These are phyloP conservation scores for Hypoxylon fragiforme DNA, from an alignment of 495 filamentous ascomycete genomes.

Conservation along the genomic window DNA sequence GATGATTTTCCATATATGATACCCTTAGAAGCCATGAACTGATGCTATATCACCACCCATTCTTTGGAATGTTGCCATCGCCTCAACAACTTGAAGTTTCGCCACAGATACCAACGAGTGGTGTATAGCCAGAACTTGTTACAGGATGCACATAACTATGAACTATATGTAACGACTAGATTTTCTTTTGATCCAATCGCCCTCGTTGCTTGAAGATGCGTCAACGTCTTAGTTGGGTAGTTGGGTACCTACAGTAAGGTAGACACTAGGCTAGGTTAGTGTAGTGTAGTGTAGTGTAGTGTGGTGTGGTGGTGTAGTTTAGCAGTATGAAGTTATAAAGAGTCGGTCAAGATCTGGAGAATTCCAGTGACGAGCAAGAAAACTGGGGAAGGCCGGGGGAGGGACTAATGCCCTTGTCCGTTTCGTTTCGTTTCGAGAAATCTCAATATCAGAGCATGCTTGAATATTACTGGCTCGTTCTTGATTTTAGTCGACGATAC, in stretches of 20 bases:
- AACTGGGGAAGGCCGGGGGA: constrained; percentile 30
- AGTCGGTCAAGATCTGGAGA: constrained; percentile 29
- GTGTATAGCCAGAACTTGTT: constrained; percentile 1
- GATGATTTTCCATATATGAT: too few species aligned
- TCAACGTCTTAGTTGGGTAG: constrained; percentile 26
- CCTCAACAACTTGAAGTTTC: constrained; percentile 12
- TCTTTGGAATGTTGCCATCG: constrained; percentile 18
- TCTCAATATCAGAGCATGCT: neutral
- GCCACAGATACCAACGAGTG: constrained; percentile 10
- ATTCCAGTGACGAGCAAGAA: constrained; percentile 19
- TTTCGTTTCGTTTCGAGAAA: constrained; percentile 31
- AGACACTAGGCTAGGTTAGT: constrained; percentile 1
- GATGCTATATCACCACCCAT: constrained; percentile 5
- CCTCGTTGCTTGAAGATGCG: constrained; percentile 25
- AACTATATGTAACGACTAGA: neutral
- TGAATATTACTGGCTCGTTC: constrained; percentile 10
- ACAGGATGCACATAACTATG: neutral
- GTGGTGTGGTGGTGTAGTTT: too few species aligned
- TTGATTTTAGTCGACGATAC: constrained; percentile 17
- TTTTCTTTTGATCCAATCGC: constrained; percentile 4
- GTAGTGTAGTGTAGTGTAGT: too few species aligned
- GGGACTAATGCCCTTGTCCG: too few species aligned
- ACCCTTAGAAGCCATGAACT: too few species aligned
- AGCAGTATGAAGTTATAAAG: too few species aligned
- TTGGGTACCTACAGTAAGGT: neutral